A percentile compares a stretch with the other conserved stretches of the same genome.
phyloP scores from a whole-genome alignment of 805 yeast species.

The Zygosaccharomyces bailii region DNA sequence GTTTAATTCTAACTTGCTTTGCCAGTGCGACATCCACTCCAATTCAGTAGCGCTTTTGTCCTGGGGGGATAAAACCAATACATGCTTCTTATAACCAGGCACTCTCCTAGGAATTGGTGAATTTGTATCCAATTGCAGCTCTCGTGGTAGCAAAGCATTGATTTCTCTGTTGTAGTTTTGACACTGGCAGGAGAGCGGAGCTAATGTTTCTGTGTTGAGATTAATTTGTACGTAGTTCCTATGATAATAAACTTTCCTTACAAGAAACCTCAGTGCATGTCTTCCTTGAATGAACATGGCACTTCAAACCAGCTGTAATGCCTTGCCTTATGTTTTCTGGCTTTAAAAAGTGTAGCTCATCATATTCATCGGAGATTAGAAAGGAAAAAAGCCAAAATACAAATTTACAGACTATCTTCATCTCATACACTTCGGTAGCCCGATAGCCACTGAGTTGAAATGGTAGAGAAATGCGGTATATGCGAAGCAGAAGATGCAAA shows the following conservation, averaged over 20 bases:
- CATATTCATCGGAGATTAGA: background rate
- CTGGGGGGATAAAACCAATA: constrained; percentile 22
- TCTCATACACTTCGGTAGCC: too few relatives aligned
- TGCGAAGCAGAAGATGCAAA: constrained; percentile 37
- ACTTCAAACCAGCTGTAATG: background rate
- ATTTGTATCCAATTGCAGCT: constrained; percentile 14
- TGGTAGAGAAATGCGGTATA: constrained; percentile 31
- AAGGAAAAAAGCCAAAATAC: background rate
- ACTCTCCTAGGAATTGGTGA: constrained; percentile 17
- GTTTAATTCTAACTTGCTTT: constrained; percentile 25
- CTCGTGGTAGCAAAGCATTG: constrained; percentile 15
- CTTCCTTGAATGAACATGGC: background rate
- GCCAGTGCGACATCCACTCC: constrained; percentile 26
- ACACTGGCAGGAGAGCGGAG: constrained; percentile 7
- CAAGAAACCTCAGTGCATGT: constrained; percentile 1
- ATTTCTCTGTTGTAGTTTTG: constrained; percentile 20
- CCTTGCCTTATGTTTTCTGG: background rate
- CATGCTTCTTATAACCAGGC: constrained; percentile 28
- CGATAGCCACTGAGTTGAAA: constrained; percentile 1
- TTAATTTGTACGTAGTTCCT: constrained; percentile 14
- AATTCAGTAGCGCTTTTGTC: constrained; percentile 11
- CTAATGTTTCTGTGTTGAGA: constrained; percentile 1
- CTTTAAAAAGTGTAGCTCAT: background rate
- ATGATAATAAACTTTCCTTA: constrained; percentile 11
- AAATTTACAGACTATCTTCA: too few relatives aligned